Conservation (phyloP, 1,139 yeast genomes). For the Taiozyma sp. region DNA sequence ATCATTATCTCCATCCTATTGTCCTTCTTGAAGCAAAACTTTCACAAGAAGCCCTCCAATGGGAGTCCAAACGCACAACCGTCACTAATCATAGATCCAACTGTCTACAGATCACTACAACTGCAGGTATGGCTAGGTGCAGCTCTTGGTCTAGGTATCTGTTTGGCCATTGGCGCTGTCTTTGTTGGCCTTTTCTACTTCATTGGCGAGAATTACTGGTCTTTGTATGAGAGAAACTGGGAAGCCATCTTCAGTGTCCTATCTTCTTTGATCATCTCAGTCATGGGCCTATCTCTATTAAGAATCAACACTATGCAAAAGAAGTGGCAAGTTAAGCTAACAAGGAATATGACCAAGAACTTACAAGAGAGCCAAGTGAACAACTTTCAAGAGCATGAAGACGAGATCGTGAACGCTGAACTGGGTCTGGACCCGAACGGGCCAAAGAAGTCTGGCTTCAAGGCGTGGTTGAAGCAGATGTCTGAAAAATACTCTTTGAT, state of each 20-base stretch:
- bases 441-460: constrained; percentile 5
- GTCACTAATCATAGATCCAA: constrained; percentile 31
- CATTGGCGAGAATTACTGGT: constrained; percentile 71
- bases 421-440: constrained; percentile 6
- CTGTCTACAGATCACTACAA: constrained; percentile 48
- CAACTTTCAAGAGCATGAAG: constrained; percentile 19
- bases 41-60: constrained; percentile 24
- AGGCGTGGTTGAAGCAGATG: constrained; percentile 27
- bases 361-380: constrained; percentile 28
- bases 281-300: constrained; percentile 84
- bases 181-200: constrained; percentile 78
- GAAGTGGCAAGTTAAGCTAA: constrained; percentile 84
- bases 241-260: constrained; percentile 78
- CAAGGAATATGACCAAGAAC: constrained; percentile 52
- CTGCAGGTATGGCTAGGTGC: constrained; percentile 79
- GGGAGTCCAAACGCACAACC: constrained; percentile 3
- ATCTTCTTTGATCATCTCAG: constrained; percentile 69
- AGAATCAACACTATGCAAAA: constrained; percentile 80
- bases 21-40: constrained; percentile 79
- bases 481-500: constrained; percentile 64
- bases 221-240: constrained; percentile 76
- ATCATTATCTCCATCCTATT: constrained; percentile 79
- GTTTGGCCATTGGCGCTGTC: constrained; percentile 71
- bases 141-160: constrained; percentile 54
- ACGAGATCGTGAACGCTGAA: constrained; percentile 21